A percentile compares a stretch with the other conserved stretches of the same genome.
Conservation (phyloP, 2,329 filamentous ascomycete genomes). For the Dendrostoma leiphaemia region DNA sequence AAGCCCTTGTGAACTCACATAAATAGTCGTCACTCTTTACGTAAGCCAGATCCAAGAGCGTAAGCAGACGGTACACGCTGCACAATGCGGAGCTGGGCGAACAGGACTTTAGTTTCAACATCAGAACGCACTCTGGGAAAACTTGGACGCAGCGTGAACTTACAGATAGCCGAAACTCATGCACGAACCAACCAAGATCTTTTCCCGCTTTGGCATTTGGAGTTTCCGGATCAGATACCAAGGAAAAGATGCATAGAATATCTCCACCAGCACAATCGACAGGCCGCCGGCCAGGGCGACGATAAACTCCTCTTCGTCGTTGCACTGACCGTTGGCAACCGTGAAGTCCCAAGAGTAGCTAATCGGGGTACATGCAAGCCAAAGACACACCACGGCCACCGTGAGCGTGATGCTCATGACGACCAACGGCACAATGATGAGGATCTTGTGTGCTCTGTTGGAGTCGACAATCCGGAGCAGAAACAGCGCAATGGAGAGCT, state of each 20-base stretch:
- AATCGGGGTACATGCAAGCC: constrained; percentile 14
- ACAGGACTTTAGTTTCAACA: too few relatives aligned
- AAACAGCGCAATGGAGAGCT: constrained; percentile 14
- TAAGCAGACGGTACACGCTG: constrained; percentile 7
- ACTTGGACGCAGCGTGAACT: not conserved
- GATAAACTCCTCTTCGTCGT: not conserved
- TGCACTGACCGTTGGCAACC: not conserved
- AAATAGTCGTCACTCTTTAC: not conserved
- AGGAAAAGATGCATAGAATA: constrained; percentile 15
- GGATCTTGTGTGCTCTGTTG: not conserved
- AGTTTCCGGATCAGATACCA: constrained; percentile 12
- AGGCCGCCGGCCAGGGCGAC: not conserved
- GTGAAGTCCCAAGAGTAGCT: constrained; percentile 12
- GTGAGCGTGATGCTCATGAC: not conserved
- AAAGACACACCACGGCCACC: not conserved
- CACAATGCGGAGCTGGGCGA: constrained; percentile 12
- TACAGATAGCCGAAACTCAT: constrained; percentile 18
- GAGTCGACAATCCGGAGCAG: constrained; percentile 10
- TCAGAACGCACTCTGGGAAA: too few relatives aligned
- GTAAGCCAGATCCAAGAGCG: not conserved
- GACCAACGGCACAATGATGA: constrained; percentile 5
- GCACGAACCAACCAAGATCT: constrained; percentile 15
- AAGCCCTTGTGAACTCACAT: constrained; percentile 11
- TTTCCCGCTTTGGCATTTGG: constrained; percentile 15
- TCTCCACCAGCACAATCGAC: constrained; percentile 3